Conservation (phyloP, 495 filamentous ascomycete genomes). For the Penicillium psychrofluorescens region DNA sequence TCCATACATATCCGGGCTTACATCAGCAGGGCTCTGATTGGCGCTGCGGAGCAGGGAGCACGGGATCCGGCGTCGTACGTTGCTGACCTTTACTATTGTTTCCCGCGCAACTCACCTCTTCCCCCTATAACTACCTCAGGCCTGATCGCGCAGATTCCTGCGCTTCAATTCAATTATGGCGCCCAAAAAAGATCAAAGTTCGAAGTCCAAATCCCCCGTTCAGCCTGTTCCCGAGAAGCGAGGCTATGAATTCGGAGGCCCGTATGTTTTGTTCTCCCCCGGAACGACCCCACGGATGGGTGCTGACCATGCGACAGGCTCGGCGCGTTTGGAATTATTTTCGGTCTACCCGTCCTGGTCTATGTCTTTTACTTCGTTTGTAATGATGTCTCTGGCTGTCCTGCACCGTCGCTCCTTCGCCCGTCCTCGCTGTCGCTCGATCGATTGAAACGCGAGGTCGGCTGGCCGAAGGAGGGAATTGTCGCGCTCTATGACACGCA, state of each 20-base stretch:
- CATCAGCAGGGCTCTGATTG: conserved; percentile 1
- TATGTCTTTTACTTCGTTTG: conserved; percentile 77
- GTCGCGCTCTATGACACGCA: conserved; percentile 52
- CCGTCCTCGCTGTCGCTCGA: conserved; percentile 65
- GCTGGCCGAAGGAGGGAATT: conserved; percentile 66
- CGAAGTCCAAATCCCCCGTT: conserved; percentile 11
- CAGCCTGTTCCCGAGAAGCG: conserved; percentile 41
- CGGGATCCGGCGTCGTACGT: conserved; percentile 19
- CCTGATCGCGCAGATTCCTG: background rate
- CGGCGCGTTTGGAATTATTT: conserved; percentile 65
- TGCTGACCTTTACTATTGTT: background rate
- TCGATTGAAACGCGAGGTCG: conserved; percentile 65
- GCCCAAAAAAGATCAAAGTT: conserved; percentile 12
- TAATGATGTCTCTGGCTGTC: conserved; percentile 89
- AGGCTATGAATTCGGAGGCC: conserved; percentile 80
- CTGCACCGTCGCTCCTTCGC: conserved; percentile 73
- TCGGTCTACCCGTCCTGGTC: conserved; percentile 67
- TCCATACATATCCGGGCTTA: background rate
- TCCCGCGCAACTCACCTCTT: no score
- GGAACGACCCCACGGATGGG: background rate
- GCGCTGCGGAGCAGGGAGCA: conserved; percentile 16
- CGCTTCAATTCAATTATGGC: conserved; percentile 16
- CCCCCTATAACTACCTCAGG: no score
- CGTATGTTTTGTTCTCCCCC: conserved; percentile 51
- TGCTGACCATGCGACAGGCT: conserved; percentile 43